A percentile compares a stretch with the other conserved stretches of the same genome.
Evolutionary conservation across 78 protist species (phyloP).

Genomic region (Polysphondylium violaceum): DNA sequence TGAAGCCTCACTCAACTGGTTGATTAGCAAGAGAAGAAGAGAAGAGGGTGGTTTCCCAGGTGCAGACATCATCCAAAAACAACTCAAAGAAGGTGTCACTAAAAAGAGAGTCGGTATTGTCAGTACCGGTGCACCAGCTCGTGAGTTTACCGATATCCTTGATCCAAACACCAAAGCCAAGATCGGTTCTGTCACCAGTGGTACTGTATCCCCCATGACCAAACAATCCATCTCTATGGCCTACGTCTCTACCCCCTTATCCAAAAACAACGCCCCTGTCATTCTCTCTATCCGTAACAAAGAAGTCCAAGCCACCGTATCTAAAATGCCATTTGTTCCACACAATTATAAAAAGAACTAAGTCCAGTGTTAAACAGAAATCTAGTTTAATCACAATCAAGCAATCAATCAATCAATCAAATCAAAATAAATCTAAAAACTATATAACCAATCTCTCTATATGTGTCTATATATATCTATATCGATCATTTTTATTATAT

Average conservation of each 20-base stretch:
- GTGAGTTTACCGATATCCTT: slow-evolving; percentile 52
- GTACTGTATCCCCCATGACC: slow-evolving; percentile 89
- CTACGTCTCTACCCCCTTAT: slow-evolving; percentile 65
- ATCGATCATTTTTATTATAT: background rate
- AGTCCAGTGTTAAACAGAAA: too few relatives aligned
- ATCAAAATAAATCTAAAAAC: background rate
- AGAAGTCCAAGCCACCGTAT: slow-evolving; percentile 85
- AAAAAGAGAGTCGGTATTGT: slow-evolving; percentile 89
- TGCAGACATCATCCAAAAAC: slow-evolving; percentile 80
- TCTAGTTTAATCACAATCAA: too few relatives aligned
- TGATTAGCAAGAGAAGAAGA: slow-evolving; percentile 86
- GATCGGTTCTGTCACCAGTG: slow-evolving; percentile 94
- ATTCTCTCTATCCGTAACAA: slow-evolving; percentile 45
- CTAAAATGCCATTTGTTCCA: slow-evolving; percentile 95
- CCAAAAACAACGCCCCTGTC: slow-evolving; percentile 72
- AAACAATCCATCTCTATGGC: slow-evolving; percentile 93
- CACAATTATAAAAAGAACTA: slow-evolving; percentile 83
- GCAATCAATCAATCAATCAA: too few relatives aligned
- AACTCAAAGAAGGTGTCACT: slow-evolving; percentile 82
- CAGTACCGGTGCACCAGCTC: slow-evolving; percentile 92
- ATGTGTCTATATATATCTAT: background rate
- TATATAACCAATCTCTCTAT: background rate
- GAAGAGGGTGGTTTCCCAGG: slow-evolving; percentile 96
- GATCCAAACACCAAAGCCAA: slow-evolving; percentile 25
- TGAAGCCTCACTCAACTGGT: slow-evolving; percentile 94